These are phyloP conservation scores for Xerocomellus chrysenteron DNA, from an alignment of 768 basidiomycete genomes.

Conservation along the genomic window DNA sequence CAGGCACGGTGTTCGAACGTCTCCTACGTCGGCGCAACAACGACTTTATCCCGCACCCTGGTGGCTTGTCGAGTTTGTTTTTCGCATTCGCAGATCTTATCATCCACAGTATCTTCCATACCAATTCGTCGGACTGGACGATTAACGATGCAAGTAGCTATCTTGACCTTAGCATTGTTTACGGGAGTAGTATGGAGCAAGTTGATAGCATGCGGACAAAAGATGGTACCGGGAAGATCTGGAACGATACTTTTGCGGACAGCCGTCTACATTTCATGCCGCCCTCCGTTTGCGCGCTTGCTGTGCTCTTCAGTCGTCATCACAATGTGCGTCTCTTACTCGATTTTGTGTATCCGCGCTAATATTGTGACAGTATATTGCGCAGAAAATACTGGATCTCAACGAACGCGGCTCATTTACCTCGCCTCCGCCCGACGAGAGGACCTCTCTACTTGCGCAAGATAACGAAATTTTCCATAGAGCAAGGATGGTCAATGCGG, in stretches of 20 bases:
- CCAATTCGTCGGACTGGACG: conserved; percentile 43
- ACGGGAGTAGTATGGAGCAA: conserved; percentile 55
- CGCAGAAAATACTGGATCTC: conserved; percentile 62
- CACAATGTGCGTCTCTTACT: conserved; percentile 55
- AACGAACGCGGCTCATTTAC: conserved; percentile 59
- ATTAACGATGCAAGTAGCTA: conserved; percentile 71
- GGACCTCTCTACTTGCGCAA: conserved; percentile 40
- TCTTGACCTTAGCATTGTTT: conserved; percentile 72
- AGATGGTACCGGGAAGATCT: conserved; percentile 68
- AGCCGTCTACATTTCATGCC: conserved; percentile 66
- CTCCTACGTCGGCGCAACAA: conserved; percentile 45
- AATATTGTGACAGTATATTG: conserved; percentile 54
- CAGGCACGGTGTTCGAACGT: conserved; percentile 68
- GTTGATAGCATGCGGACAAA: conserved; percentile 52
- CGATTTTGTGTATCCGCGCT: not conserved
- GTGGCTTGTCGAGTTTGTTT: conserved; percentile 69
- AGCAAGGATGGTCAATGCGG: conserved; percentile 71
- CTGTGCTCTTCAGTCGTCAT: conserved; percentile 69
- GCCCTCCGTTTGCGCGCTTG: conserved; percentile 63
- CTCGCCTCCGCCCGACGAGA: conserved; percentile 16
- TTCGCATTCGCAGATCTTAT: conserved; percentile 79
- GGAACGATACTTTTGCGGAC: conserved; percentile 71
- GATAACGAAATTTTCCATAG: conserved; percentile 80
- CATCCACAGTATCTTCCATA: conserved; percentile 73
- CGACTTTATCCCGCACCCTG: conserved; percentile 54